These are phyloP conservation scores for Trametes hirsuta DNA, from an alignment of 1,284 basidiomycete species.

Conservation along the genomic window DNA sequence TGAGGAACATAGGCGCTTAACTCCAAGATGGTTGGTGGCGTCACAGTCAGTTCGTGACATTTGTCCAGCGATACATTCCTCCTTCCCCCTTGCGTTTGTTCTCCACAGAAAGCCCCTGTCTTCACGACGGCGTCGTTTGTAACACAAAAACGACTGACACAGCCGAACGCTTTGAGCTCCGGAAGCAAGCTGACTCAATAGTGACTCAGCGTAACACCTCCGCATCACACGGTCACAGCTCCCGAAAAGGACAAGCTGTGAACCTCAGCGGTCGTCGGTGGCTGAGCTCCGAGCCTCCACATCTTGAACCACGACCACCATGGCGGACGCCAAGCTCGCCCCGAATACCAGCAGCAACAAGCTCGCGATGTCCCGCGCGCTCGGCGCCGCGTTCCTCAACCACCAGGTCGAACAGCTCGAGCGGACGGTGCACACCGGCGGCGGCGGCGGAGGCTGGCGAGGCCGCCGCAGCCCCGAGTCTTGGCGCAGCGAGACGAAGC, in stretches of 20 bases:
- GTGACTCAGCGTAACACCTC: no score
- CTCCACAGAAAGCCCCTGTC: no score
- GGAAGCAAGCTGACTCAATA: no score
- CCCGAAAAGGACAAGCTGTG: not conserved
- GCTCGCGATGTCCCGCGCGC: constrained; percentile 78
- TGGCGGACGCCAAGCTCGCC: constrained; percentile 29
- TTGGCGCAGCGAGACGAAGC: constrained; percentile 29
- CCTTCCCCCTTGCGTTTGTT: no score
- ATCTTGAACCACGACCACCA: constrained; percentile 14
- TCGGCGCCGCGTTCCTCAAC: constrained; percentile 80
- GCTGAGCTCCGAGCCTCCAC: constrained; percentile 7
- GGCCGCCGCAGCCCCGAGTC: constrained; percentile 37
- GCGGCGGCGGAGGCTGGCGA: constrained; percentile 59
- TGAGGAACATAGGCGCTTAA: no score
- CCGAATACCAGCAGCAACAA: constrained; percentile 43
- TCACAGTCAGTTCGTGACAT: no score
- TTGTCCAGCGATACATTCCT: no score
- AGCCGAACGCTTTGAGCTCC: no score
- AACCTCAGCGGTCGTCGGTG: not conserved
- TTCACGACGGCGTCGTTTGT: no score
- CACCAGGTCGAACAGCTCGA: constrained; percentile 85
- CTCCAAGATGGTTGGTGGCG: no score
- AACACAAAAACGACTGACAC: no score
- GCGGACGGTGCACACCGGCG: constrained; percentile 65
- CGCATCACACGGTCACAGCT: not conserved